Conservation (phyloP, 148 eudicot genomes). For the Oxyria digyna region DNA sequence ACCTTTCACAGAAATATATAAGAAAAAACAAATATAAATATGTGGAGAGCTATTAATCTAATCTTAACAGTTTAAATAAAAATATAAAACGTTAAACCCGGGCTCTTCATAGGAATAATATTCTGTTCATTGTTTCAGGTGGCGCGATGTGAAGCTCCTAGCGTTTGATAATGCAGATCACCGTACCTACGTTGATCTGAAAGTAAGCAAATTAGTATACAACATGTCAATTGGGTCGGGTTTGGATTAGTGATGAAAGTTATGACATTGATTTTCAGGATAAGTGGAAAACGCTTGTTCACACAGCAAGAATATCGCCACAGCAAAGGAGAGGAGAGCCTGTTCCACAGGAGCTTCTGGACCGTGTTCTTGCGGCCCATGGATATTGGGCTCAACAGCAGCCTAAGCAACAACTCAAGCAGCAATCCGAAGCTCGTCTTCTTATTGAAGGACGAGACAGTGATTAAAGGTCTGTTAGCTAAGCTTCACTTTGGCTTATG, state of each 20-base stretch:
- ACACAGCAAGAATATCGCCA: conserved; percentile 2
- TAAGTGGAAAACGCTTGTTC: conserved; percentile 7
- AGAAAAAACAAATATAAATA: too few species aligned
- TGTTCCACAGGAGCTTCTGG: not conserved
- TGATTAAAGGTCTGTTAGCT: too few species aligned
- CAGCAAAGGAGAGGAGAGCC: conserved; percentile 6
- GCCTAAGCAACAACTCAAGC: not conserved
- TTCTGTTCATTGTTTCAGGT: conserved; percentile 31
- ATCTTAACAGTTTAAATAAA: too few species aligned
- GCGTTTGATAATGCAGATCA: conserved; percentile 88
- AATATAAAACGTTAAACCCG: too few species aligned
- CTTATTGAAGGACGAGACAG: conserved; percentile 13
- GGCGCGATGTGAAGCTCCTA: conserved; percentile 87
- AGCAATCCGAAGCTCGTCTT: conserved; percentile 32
- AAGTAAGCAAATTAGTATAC: conserved; percentile 25
- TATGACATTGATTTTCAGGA: not conserved
- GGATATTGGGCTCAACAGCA: not conserved
- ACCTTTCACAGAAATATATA: too few species aligned
- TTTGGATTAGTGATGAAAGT: too few species aligned
- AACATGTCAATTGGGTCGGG: too few species aligned
- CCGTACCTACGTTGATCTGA: conserved; percentile 92
- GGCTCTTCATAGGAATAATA: too few species aligned
- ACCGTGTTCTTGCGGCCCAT: not conserved
- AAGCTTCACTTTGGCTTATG: too few species aligned
- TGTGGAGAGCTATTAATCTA: too few species aligned